Conservation (phyloP, 768 basidiomycete species). For the Rhodotorula taiwanensis region DNA sequence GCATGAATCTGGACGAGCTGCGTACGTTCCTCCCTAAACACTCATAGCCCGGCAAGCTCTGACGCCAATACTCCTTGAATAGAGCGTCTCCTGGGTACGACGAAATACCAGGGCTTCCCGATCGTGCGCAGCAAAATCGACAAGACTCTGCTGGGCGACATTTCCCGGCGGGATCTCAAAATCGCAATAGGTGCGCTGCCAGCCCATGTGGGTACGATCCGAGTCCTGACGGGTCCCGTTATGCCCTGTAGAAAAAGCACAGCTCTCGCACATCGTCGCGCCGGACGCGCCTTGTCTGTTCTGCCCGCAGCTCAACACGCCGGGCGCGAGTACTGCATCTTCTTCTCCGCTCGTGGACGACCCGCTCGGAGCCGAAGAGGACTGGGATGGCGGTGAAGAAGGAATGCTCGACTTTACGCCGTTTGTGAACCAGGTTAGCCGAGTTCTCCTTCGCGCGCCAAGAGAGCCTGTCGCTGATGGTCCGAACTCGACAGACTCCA, state of each 20-base stretch:
- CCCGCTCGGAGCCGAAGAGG: background rate
- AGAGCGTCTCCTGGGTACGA: slow-evolving; percentile 67
- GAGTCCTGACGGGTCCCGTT: too few species aligned
- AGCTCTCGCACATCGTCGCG: slow-evolving; percentile 55
- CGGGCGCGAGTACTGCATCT: background rate
- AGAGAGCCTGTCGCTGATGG: background rate
- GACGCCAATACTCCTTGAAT: too few species aligned
- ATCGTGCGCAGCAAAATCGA: slow-evolving; percentile 61
- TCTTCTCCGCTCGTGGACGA: background rate
- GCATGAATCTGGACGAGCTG: slow-evolving; percentile 68
- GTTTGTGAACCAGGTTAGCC: slow-evolving; percentile 85
- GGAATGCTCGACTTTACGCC: slow-evolving; percentile 55
- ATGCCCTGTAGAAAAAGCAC: slow-evolving; percentile 68
- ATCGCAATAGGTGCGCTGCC: slow-evolving; percentile 82
- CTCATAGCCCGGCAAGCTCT: too few species aligned
- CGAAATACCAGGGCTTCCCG: slow-evolving; percentile 84
- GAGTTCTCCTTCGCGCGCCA: too few species aligned
- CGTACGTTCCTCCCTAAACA: slow-evolving; percentile 56
- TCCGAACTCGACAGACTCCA: slow-evolving; percentile 60
- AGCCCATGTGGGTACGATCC: too few species aligned
- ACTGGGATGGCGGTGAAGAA: slow-evolving; percentile 31
- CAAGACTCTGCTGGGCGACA: slow-evolving; percentile 70
- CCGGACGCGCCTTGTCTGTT: slow-evolving; percentile 69
- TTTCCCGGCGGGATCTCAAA: slow-evolving; percentile 73
- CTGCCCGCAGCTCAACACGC: slow-evolving; percentile 51